Evolutionary conservation across 306 rosid genomes (phyloP).

Genomic region (Luffa aegyptiaca): DNA sequence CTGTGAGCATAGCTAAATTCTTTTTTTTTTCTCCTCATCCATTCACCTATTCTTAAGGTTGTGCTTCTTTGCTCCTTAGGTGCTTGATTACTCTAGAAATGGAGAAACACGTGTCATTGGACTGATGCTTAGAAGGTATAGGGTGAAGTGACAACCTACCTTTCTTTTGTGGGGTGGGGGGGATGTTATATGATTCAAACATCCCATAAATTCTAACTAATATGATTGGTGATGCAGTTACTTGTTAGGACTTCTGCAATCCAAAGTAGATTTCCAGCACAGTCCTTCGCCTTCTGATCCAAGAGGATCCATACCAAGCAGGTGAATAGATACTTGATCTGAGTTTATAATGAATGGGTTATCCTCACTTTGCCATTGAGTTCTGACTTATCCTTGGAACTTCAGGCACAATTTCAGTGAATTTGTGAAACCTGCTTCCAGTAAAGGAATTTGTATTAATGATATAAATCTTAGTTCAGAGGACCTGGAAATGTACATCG

Average conservation of each 20-base stretch:
- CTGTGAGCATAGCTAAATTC: conserved; percentile 47
- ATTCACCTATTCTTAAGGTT: conserved; percentile 12
- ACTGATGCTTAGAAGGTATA: conserved; percentile 82
- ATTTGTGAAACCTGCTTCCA: conserved; percentile 90
- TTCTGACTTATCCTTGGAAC: conserved; percentile 24
- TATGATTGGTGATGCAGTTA: conserved; percentile 51
- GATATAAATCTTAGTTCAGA: conserved; percentile 77
- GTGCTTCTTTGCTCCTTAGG: conserved; percentile 39
- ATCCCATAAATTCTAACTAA: background rate
- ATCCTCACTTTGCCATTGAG: background rate
- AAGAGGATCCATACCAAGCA: conserved; percentile 42
- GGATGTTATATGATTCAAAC: background rate
- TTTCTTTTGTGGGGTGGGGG: background rate
- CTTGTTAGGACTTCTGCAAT: conserved; percentile 78
- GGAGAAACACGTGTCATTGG: conserved; percentile 87
- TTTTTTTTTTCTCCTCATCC: background rate
- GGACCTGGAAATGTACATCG: conserved; percentile 94
- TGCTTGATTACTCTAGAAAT: conserved; percentile 79
- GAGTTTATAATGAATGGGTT: background rate
- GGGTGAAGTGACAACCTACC: background rate
- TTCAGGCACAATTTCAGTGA: conserved; percentile 69
- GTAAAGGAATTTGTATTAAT: conserved; percentile 69
- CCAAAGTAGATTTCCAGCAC: conserved; percentile 90
- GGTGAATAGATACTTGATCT: conserved; percentile 28
- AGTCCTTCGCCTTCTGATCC: conserved; percentile 73